A percentile compares a stretch with the other conserved stretches of the same genome.
Conservation (phyloP, 129 eudicot species). For the Artemisia argyi region DNA sequence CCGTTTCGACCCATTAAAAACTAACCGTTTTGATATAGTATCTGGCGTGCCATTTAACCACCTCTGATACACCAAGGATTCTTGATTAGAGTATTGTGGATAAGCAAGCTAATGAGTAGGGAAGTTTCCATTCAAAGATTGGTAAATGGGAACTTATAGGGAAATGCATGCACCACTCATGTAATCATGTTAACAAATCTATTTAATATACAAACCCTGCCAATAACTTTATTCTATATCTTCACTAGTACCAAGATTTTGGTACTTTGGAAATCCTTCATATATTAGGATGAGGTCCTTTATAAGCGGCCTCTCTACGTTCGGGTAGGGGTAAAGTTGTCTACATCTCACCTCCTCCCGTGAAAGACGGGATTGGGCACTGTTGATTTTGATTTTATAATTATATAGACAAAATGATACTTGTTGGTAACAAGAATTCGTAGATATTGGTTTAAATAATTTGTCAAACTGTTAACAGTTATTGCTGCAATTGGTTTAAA, state of each 20-base stretch:
- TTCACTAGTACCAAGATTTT: conserved; percentile 12
- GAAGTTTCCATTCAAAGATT: conserved; percentile 30
- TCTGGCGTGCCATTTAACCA: too few species aligned
- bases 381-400: too few species aligned
- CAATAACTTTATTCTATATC: background rate
- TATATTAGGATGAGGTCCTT: background rate
- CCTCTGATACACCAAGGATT: too few species aligned
- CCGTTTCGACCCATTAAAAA: too few species aligned
- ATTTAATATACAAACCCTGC: background rate
- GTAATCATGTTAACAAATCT: conserved; percentile 1
- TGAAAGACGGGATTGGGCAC: too few species aligned
- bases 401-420: background rate
- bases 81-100: conserved; percentile 4
- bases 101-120: conserved; percentile 11
- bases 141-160: conserved; percentile 18
- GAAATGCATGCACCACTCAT: conserved; percentile 12
- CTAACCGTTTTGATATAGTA: too few species aligned
- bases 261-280: background rate
- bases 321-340: too few species aligned
- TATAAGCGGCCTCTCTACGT: too few species aligned
- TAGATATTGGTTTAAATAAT: too few species aligned
- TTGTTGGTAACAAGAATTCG: background rate
- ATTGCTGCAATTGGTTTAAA: background rate
- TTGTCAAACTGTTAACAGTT: background rate
- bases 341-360: too few species aligned